Evolutionary conservation across 176 grass and related monocot species (phyloP).

Genomic region (Bonia amplexicaulis): DNA sequence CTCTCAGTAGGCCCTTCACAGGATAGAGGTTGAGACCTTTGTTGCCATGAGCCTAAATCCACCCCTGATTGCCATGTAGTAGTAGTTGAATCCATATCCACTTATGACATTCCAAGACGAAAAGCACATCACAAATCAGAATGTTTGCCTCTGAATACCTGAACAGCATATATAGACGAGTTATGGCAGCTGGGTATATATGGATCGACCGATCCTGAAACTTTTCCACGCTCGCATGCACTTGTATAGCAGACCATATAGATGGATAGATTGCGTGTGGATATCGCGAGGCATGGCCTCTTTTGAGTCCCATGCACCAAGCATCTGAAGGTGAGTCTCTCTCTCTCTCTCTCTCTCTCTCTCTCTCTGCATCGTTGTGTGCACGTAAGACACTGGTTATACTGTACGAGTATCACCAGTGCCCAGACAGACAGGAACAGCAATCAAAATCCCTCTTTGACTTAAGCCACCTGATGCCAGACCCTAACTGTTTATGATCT

Average conservation of each 20-base stretch:
- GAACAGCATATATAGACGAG: too few species aligned
- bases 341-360: neutral
- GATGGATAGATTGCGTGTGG: neutral
- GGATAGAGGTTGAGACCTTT: too few species aligned
- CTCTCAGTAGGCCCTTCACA: too few species aligned
- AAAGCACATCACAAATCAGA: too few species aligned
- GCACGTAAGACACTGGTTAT: too few species aligned
- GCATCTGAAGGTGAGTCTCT: neutral
- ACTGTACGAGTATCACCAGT: too few species aligned
- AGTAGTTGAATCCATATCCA: neutral
- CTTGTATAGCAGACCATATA: neutral
- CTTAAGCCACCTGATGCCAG: neutral
- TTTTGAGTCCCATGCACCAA: neutral
- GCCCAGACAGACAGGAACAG: slow-evolving; percentile 14
- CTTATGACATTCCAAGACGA: too few species aligned
- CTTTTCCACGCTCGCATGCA: neutral
- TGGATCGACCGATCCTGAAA: neutral
- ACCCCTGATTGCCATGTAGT: neutral
- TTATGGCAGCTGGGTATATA: too few species aligned
- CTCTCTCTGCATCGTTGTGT: neutral
- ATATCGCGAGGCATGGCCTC: neutral
- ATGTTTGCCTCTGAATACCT: too few species aligned
- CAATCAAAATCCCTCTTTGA: slow-evolving; percentile 19
- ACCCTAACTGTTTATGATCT: neutral
- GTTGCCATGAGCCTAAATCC: too few species aligned